Evolutionary conservation across 2,329 filamentous ascomycete genomes (phyloP).

Genomic region (Clonostachys chloroleuca): DNA sequence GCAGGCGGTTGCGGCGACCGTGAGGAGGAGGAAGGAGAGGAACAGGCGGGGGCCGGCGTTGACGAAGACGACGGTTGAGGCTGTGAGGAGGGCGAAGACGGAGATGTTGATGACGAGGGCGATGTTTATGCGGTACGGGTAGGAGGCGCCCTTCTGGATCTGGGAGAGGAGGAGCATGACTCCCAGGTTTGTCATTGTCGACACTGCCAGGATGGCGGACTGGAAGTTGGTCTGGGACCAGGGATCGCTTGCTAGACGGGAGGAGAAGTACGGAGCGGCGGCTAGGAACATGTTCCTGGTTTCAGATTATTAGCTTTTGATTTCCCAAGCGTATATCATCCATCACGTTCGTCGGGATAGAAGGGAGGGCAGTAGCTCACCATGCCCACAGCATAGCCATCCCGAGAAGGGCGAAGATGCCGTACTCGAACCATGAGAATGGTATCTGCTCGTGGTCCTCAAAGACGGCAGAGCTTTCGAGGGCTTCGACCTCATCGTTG

Average conservation of each 20-base stretch:
- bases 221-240: conserved; percentile 82
- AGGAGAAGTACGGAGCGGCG: conserved; percentile 87
- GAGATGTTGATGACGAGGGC: conserved; percentile 74
- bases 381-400: conserved; percentile 97
- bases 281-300: conserved; percentile 96
- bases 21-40: conserved; percentile 75
- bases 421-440: conserved; percentile 86
- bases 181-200: conserved; percentile 75
- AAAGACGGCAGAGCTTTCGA: conserved; percentile 15
- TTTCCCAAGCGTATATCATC: background rate
- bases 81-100: conserved; percentile 72
- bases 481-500: conserved; percentile 15
- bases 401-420: conserved; percentile 78
- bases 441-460: conserved; percentile 30
- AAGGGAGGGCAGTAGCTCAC: conserved; percentile 42
- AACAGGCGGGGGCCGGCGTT: conserved; percentile 61
- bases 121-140: conserved; percentile 78
- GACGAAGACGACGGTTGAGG: conserved; percentile 71
- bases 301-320: conserved; percentile 3
- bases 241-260: conserved; percentile 66
- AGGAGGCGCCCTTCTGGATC: conserved; percentile 78
- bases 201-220: conserved; percentile 81
- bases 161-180: conserved; percentile 75
- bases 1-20: conserved; percentile 75
- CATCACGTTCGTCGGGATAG: background rate